A percentile compares a stretch with the other conserved stretches of the same genome.
phyloP scores from a whole-genome alignment of 305 asterid species.

The Fraxinus sp. region DNA sequence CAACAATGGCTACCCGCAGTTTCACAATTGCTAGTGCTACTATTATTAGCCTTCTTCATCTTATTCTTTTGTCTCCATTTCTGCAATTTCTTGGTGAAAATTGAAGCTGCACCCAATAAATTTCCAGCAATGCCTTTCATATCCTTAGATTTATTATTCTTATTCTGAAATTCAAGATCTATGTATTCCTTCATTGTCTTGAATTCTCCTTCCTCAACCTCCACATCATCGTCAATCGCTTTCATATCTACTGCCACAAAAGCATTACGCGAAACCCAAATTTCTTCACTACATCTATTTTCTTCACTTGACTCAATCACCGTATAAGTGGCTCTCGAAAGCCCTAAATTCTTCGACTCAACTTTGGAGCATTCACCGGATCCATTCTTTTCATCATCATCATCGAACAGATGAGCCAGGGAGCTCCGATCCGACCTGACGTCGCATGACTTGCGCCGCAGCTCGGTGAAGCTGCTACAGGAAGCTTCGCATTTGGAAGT shows the following conservation, averaged over 20 bases:
- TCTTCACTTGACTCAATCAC: constrained; percentile 40
- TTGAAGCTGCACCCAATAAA: constrained; percentile 70
- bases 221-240: constrained; percentile 30
- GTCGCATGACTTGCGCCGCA: constrained; percentile 84
- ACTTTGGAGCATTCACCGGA: constrained; percentile 45
- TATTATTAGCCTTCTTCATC: constrained; percentile 36
- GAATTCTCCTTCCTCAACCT: constrained; percentile 50
- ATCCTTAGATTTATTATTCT: constrained; percentile 58
- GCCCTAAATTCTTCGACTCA: constrained; percentile 67
- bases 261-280: constrained; percentile 35
- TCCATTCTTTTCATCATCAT: constrained; percentile 52
- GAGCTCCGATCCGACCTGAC: constrained; percentile 52
- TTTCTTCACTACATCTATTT: constrained; percentile 24
- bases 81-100: constrained; percentile 71
- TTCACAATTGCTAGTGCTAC: constrained; percentile 21
- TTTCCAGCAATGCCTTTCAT: constrained; percentile 62
- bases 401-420: constrained; percentile 59
- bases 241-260: constrained; percentile 27
- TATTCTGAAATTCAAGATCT: constrained; percentile 68
- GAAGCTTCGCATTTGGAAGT: constrained; percentile 45
- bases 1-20: constrained; percentile 19
- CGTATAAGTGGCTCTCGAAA: constrained; percentile 43
- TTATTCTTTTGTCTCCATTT: constrained; percentile 76
- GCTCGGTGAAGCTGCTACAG: constrained; percentile 42
- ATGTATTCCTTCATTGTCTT: constrained; percentile 88